phyloP scores from a whole-genome alignment of 352 stramenopile genomes.

The Aphanomyces cochlioides region DNA sequence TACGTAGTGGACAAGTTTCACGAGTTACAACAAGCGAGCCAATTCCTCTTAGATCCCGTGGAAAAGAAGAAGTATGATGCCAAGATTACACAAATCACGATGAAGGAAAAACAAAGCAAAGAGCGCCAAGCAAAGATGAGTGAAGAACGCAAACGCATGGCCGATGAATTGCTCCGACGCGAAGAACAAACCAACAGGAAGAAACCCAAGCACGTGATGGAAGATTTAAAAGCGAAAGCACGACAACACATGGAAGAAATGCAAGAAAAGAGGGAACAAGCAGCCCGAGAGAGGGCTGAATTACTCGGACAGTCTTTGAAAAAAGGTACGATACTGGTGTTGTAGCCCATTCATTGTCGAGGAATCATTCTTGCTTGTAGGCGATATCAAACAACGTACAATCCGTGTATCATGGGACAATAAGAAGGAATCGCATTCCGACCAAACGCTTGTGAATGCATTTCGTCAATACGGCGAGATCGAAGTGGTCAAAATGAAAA shows the following conservation, averaged over 20 bases:
- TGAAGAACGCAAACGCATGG: conserved; percentile 38
- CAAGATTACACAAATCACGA: conserved; percentile 56
- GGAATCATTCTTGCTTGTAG: not conserved
- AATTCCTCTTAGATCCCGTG: conserved; percentile 70
- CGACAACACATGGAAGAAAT: conserved; percentile 12
- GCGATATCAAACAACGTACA: conserved; percentile 51
- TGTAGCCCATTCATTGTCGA: not conserved
- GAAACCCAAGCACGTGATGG: conserved; percentile 16
- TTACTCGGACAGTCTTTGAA: not conserved
- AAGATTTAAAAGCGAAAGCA: conserved; percentile 10
- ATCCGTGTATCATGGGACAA: conserved; percentile 79
- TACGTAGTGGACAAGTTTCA: conserved; percentile 71
- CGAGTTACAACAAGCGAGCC: conserved; percentile 70
- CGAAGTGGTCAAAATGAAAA: conserved; percentile 64
- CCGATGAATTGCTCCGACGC: conserved; percentile 6
- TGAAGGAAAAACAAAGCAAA: conserved; percentile 62
- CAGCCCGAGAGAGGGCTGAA: not conserved
- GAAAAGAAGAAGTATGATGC: conserved; percentile 82
- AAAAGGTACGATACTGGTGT: not conserved
- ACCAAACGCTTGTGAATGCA: conserved; percentile 58
- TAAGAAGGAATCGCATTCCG: conserved; percentile 61
- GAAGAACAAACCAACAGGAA: not conserved
- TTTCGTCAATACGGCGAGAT: conserved; percentile 66
- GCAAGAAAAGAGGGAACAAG: conserved; percentile 3
- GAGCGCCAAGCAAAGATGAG: conserved; percentile 59